Conservation (phyloP, 1,284 basidiomycete genomes). For the Moesziomyces antarcticus region DNA sequence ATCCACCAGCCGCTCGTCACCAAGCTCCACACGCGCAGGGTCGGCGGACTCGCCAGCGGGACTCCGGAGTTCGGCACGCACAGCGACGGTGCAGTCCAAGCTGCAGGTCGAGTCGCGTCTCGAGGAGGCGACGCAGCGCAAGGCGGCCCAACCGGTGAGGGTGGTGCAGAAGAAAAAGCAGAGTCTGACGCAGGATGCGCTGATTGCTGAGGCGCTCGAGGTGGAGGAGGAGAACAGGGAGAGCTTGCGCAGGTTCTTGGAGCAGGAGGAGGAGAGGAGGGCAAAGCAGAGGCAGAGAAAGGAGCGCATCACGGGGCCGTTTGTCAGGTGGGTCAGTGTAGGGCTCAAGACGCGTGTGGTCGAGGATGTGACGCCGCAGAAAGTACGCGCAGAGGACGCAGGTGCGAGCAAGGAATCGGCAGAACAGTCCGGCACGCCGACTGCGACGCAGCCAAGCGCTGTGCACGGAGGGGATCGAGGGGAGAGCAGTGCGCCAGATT, state of each 20-base stretch:
- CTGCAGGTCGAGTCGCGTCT: conserved; percentile 57
- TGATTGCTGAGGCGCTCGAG: conserved; percentile 82
- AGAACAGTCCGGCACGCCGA: too few species aligned
- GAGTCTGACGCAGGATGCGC: conserved; percentile 78
- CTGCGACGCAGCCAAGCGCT: too few species aligned
- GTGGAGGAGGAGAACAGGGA: conserved; percentile 84
- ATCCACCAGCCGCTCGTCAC: conserved; percentile 7
- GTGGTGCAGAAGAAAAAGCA: conserved; percentile 37
- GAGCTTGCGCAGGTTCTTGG: conserved; percentile 81
- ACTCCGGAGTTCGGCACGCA: conserved; percentile 25
- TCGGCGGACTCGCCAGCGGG: conserved; percentile 1
- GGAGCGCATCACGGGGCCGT: conserved; percentile 76
- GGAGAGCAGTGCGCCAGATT: too few species aligned
- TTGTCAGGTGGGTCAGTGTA: conserved; percentile 79
- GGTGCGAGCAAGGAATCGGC: too few species aligned
- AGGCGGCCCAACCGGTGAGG: conserved; percentile 69
- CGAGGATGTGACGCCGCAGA: conserved; percentile 9
- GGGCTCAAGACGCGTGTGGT: conserved; percentile 38
- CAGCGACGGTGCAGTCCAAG: conserved; percentile 58
- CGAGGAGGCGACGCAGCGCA: conserved; percentile 75
- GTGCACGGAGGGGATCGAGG: too few species aligned
- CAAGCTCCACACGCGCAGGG: neutral
- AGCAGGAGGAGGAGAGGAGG: conserved; percentile 82
- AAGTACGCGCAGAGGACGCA: too few species aligned
- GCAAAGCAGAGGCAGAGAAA: conserved; percentile 74